Percentiles rank a stretch among this genome's conserved stretches.
Conservation (phyloP, 164 flowering plant species). For the Sedum album region DNA sequence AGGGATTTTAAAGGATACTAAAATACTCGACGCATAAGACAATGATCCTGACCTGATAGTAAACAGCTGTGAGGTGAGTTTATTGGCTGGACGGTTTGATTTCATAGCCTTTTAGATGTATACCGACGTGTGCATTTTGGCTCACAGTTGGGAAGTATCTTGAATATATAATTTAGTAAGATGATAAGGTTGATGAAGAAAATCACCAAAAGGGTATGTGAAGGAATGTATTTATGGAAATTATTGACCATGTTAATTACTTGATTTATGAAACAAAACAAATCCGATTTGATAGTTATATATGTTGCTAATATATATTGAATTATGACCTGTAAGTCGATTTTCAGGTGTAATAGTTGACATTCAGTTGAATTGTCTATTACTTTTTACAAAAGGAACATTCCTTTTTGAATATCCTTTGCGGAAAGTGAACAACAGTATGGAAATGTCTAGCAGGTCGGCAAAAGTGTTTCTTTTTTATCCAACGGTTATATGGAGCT, state of each 20-base stretch:
- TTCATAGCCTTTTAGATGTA: not conserved
- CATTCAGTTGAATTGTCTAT: not conserved
- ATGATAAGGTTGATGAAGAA: not conserved
- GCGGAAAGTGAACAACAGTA: not conserved
- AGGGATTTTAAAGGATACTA: not conserved
- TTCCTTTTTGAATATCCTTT: not conserved
- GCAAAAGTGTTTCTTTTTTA: not conserved
- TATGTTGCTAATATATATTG: no score
- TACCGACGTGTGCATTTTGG: not conserved
- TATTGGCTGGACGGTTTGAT: constrained; percentile 4
- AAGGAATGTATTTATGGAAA: not conserved
- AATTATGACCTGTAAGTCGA: no score
- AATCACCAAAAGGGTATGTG: not conserved
- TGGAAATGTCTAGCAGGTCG: constrained; percentile 1
- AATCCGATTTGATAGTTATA: no score
- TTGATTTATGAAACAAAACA: not conserved
- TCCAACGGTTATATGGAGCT: not conserved
- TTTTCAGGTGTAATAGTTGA: no score
- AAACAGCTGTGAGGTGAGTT: not conserved
- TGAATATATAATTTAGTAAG: not conserved
- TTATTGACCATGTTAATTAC: not conserved
- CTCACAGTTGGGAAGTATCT: not conserved
- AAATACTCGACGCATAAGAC: not conserved
- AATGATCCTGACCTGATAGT: not conserved
- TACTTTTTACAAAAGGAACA: not conserved